Conservation (phyloP, 2,329 filamentous ascomycete genomes). For the Neopestalotiopsis sp. region DNA sequence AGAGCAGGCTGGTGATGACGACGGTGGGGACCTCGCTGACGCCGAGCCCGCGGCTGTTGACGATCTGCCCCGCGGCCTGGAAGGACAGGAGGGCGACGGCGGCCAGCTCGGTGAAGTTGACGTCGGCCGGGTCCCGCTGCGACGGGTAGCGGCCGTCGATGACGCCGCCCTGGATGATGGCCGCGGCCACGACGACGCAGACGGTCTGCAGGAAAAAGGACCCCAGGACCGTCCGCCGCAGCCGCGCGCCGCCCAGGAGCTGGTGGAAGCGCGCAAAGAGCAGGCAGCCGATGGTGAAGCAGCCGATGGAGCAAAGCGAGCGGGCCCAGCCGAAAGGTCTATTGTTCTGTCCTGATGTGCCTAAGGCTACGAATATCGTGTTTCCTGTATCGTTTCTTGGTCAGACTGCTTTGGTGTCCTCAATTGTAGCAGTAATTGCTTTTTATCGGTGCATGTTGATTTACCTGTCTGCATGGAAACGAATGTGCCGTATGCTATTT, state of each 20-base stretch:
- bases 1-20: slow-evolving; percentile 59
- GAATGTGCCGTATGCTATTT: slow-evolving; percentile 45
- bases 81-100: slow-evolving; percentile 55
- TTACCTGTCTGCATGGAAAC: slow-evolving; percentile 45
- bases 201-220: slow-evolving; percentile 34
- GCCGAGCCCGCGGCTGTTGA: slow-evolving; percentile 54
- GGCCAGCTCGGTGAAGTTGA: slow-evolving; percentile 33
- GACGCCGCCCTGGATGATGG: slow-evolving; percentile 33
- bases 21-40: slow-evolving; percentile 61
- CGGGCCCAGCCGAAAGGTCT: slow-evolving; percentile 47
- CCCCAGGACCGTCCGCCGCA: slow-evolving; percentile 32
- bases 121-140: slow-evolving; percentile 25
- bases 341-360: slow-evolving; percentile 43
- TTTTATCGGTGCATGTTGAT: not conserved
- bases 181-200: slow-evolving; percentile 31
- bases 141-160: slow-evolving; percentile 35
- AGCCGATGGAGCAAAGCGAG: slow-evolving; percentile 47
- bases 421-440: not conserved
- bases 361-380: slow-evolving; percentile 47
- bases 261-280: slow-evolving; percentile 42
- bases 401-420: slow-evolving; percentile 1
- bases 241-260: slow-evolving; percentile 31
- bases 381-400: slow-evolving; percentile 34
- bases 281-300: slow-evolving; percentile 45
- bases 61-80: slow-evolving; percentile 61